These are phyloP conservation scores for Pseudonitzschia multiseries DNA, from an alignment of 108 stramenopile species.

Conservation along the genomic window DNA sequence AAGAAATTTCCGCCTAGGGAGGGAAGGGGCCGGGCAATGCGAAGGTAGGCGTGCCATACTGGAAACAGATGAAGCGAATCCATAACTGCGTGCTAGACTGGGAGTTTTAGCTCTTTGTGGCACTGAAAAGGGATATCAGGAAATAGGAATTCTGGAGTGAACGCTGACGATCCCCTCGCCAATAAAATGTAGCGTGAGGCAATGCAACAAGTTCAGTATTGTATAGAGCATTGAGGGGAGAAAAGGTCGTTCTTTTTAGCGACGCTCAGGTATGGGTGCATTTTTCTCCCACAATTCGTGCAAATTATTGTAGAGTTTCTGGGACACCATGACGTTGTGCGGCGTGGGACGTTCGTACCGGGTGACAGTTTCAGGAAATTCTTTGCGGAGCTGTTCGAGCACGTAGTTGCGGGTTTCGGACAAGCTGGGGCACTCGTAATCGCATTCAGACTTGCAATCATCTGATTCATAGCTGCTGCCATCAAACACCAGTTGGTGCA, in stretches of 20 bases:
- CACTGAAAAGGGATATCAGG: too few relatives aligned
- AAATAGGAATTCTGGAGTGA: too few relatives aligned
- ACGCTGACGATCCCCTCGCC: too few relatives aligned
- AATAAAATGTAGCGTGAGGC: not conserved
- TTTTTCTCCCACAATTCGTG: conserved; percentile 88
- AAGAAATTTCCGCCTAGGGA: too few relatives aligned
- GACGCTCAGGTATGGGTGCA: conserved; percentile 37
- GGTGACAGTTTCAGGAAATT: conserved; percentile 72
- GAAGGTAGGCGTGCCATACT: too few relatives aligned
- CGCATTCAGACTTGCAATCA: not conserved
- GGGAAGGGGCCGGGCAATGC: too few relatives aligned
- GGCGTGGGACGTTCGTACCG: conserved; percentile 85
- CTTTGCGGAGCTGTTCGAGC: conserved; percentile 50
- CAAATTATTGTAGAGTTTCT: conserved; percentile 71
- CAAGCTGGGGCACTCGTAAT: not conserved
- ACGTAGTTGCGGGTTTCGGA: conserved; percentile 49
- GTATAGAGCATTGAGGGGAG: not conserved
- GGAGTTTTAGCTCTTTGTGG: too few relatives aligned
- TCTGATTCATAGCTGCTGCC: conserved; percentile 40
- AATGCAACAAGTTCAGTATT: not conserved
- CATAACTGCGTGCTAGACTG: too few relatives aligned
- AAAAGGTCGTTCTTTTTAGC: not conserved
- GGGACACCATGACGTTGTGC: conserved; percentile 88
- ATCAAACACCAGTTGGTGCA: conserved; percentile 89
- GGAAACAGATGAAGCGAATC: too few relatives aligned